Evolutionary conservation across 257 asterid species (phyloP), one percentile per base, ranked within the genome.

Genomic region (Salvia miltiorrhiza): DNA sequence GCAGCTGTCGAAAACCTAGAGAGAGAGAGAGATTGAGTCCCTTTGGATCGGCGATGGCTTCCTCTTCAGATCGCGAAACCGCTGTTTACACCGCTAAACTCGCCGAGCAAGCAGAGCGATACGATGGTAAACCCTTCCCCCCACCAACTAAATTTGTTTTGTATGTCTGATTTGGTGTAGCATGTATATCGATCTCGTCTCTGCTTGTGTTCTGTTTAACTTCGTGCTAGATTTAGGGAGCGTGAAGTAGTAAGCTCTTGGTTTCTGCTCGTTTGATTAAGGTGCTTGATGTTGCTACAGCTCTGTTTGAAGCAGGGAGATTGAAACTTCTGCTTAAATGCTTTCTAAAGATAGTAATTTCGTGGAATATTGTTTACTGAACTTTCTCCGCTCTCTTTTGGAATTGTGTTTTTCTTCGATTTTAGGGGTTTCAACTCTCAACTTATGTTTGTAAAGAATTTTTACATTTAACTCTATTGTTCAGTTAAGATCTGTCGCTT

Each of bases 71-170:
- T 26, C 88, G 88, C 64, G 86, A 83, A 57, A 81, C 79, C 50
- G 80, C 83, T 65, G 86, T 83, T 20, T 83, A 83, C 80, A 37
- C 73, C 53, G 88, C 88, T 53, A 83, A 76, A 50, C 87, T 83
- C 63, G 85, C 87, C 70, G 87, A 83, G 81, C 88, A 83, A 76
- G 88, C 88, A 50, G 88, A 83, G 57, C 88, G 88, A 23, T 83
- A 83, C 64, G 84, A 80, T 26, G 88, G 86, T 83, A 75, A 72
- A 75, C 55, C 24, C 65, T 63, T 16, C 5, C 5, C 28, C 75
- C 26, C 13, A 11, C 68, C 58, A 8, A 20, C 69, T 16, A 23
- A 37, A 12, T 39, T 19, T 52, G 20, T 75, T 30, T 16, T 66
- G 21, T 61, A 19, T 57, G 56, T 44, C 53, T 52, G 16, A 39